Evolutionary conservation across 2,329 filamentous ascomycete species (phyloP), one percentile per base, ranked within the genome.

Genomic region (Aspergillus oerlinghausenensis): DNA sequence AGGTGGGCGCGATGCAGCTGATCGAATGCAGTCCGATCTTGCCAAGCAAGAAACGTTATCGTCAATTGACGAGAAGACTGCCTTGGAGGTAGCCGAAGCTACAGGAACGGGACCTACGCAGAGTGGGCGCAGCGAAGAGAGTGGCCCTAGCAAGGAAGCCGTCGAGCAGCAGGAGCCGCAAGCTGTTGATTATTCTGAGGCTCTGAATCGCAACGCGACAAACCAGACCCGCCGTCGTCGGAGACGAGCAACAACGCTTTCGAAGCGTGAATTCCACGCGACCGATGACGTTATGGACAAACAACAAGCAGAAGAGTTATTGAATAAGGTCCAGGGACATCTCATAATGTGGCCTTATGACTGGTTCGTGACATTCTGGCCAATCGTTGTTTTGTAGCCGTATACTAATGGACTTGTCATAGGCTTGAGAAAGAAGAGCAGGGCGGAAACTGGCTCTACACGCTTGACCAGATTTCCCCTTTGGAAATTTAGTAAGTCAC

Each of bases 361-460:
- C 68, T 99, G 95, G 84, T 83, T 72, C 64, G 78, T 60, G 4
- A 25, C 56, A 43, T 25, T 38, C 3, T 26, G 17, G 51, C 23
- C 28, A 73, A 47, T 4, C 3, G 49, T 45, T 23, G 25, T 50
- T 38, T 17, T 28, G 28, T 28, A 29, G 4, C 14, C 48, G 45
- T 28, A 14, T 62, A 55, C 60, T 67, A 29, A 64, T 57, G 11
- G 19, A 51, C 38, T 29, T 29, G 28, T 11, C 21, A 21, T 51
- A 83, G 81, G 92, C 84, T 96, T 54, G 84, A 89, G 65, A 89
- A 88, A 55, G 94, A 97, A 76, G 94, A 97, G 78, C 85, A 87
- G 68, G 92, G 91, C 63, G 90, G 92, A 55, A 96, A 97, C 70
- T 99, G 94, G 94, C 83, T 97, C 60, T 97, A 96, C 76, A 91